A percentile compares a stretch with the other conserved stretches of the same genome.
Evolutionary conservation across 192 early-diverging fungal species (phyloP).

Genomic region (Rhizophagus sp.): DNA sequence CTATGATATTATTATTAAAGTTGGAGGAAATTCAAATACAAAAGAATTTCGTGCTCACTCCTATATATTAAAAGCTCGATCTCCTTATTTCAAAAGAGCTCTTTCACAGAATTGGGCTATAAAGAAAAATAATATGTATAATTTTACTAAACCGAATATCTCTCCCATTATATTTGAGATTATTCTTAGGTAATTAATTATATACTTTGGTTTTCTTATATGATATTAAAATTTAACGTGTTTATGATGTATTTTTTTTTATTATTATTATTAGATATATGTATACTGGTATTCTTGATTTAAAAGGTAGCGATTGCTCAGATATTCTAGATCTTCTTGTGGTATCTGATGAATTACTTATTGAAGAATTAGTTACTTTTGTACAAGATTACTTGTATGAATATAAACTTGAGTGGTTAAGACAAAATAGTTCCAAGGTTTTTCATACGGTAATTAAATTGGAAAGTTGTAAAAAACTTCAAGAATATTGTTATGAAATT

Average conservation of each 20-base stretch:
- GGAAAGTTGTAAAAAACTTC: slow-evolving; percentile 6
- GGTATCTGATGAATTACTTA: slow-evolving; percentile 17
- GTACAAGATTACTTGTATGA: slow-evolving; percentile 2
- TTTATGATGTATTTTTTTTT: neutral
- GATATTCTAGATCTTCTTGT: slow-evolving; percentile 21
- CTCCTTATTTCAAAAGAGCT: slow-evolving; percentile 3
- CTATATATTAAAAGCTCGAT: slow-evolving; percentile 1
- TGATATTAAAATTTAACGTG: too few species aligned
- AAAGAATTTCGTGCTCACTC: slow-evolving; percentile 19
- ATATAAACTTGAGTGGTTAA: neutral
- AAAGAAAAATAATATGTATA: neutral
- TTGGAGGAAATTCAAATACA: slow-evolving; percentile 1
- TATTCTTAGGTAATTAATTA: slow-evolving; percentile 20
- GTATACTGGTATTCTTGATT: slow-evolving; percentile 15
- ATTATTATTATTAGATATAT: too few species aligned
- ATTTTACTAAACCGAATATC: slow-evolving; percentile 28
- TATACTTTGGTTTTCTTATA: too few species aligned
- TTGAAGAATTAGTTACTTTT: slow-evolving; percentile 6
- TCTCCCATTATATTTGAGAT: slow-evolving; percentile 16
- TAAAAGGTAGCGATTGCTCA: neutral
- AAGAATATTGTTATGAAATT: neutral
- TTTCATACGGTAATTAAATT: slow-evolving; percentile 10
- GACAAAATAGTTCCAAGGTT: neutral
- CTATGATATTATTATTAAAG: slow-evolving; percentile 12
- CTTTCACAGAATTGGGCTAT: neutral